These are phyloP conservation scores for Monosiga brevicollis DNA, from an alignment of 78 protist species.

Conservation along the genomic window DNA sequence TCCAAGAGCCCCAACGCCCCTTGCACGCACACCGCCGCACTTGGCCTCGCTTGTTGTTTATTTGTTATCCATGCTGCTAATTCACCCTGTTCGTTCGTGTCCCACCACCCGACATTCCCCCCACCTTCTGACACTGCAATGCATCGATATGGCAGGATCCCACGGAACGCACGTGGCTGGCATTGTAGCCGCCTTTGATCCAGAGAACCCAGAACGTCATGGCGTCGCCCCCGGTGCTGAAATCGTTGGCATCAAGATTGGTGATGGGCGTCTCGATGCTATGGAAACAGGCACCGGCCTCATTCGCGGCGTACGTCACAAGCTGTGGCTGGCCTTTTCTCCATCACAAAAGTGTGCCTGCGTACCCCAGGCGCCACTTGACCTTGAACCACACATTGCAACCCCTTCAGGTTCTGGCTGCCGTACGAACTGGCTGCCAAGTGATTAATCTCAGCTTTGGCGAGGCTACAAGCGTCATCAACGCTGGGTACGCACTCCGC, in stretches of 20 bases:
- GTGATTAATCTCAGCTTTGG: slow-evolving; percentile 59
- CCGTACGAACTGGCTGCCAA: slow-evolving; percentile 18
- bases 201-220: slow-evolving; percentile 28
- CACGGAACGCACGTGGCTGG: slow-evolving; percentile 79
- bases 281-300: slow-evolving; percentile 54
- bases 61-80: too few relatives aligned
- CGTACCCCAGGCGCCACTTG: too few relatives aligned
- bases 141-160: slow-evolving; percentile 1
- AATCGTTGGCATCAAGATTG: slow-evolving; percentile 52
- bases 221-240: slow-evolving; percentile 70
- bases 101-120: neutral
- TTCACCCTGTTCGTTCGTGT: too few relatives aligned
- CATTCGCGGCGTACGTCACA: slow-evolving; percentile 49
- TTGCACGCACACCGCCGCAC: neutral
- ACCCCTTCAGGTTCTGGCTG: too few relatives aligned
- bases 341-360: too few relatives aligned
- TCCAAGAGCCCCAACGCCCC: neutral
- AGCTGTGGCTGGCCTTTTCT: too few relatives aligned
- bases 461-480: slow-evolving; percentile 10
- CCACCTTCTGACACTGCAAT: neutral
- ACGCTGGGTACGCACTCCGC: slow-evolving; percentile 27
- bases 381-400: too few relatives aligned
- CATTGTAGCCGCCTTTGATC: slow-evolving; percentile 51
- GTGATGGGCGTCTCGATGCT: slow-evolving; percentile 47
- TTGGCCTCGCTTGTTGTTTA: neutral